A percentile compares a stretch with the other conserved stretches of the same genome.
These are phyloP conservation scores for Aspergillus japonicus DNA, from an alignment of 2,329 filamentous ascomycete genomes.

Conservation along the genomic window DNA sequence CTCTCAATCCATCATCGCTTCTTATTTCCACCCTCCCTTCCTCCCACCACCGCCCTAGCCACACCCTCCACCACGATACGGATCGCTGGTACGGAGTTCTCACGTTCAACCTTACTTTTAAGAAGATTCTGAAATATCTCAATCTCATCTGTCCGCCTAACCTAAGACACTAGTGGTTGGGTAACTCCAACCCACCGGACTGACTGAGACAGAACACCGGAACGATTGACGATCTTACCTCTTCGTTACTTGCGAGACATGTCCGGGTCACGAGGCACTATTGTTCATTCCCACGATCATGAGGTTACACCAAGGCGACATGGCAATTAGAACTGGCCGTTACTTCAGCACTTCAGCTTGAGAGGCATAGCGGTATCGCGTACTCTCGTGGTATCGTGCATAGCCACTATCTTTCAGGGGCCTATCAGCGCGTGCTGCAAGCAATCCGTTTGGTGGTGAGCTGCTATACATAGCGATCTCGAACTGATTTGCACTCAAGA, in stretches of 20 bases:
- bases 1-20: not conserved
- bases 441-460: too few relatives aligned
- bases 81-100: too few relatives aligned
- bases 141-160: not conserved
- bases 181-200: not conserved
- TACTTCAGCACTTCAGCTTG: not conserved
- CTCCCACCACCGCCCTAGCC: too few relatives aligned
- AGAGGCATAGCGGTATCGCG: not conserved
- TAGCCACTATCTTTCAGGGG: not conserved
- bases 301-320: not conserved
- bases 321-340: not conserved
- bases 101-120: not conserved
- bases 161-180: slow-evolving; percentile 5
- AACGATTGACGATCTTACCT: not conserved
- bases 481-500: too few relatives aligned
- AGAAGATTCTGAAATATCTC: too few relatives aligned
- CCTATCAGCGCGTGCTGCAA: too few relatives aligned
- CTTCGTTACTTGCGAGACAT: not conserved
- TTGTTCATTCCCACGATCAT: not conserved
- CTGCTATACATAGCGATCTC: too few relatives aligned
- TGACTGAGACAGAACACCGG: not conserved
- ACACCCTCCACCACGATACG: too few relatives aligned
- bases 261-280: not conserved
- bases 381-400: not conserved
- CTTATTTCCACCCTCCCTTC: slow-evolving; percentile 4